phyloP scores from a whole-genome alignment of 208 protist genomes.

The Herpetomonas samuelpessoai region DNA sequence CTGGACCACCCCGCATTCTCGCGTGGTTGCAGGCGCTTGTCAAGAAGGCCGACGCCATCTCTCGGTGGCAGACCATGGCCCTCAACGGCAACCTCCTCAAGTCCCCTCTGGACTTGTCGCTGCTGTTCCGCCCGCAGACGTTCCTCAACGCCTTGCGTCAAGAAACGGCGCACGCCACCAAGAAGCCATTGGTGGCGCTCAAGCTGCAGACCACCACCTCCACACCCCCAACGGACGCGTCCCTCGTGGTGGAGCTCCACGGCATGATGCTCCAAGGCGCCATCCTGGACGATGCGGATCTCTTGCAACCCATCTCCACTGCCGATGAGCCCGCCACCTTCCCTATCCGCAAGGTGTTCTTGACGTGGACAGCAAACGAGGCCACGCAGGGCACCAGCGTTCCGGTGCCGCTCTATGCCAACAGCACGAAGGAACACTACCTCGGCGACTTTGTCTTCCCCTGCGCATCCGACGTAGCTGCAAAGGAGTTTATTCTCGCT shows the following conservation, averaged over 20 bases:
- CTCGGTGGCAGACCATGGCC: conserved; percentile 55
- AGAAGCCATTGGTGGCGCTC: conserved; percentile 81
- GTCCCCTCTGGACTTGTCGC: conserved; percentile 66
- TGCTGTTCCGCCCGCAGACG: conserved; percentile 91
- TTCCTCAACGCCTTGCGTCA: conserved; percentile 96
- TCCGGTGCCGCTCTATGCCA: conserved; percentile 84
- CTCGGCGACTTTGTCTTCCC: conserved; percentile 86
- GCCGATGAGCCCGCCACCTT: conserved; percentile 83
- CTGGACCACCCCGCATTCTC: conserved; percentile 64
- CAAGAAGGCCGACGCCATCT: conserved; percentile 66
- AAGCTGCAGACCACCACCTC: conserved; percentile 53
- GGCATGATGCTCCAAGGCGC: conserved; percentile 88
- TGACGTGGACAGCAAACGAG: conserved; percentile 58
- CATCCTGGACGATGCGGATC: conserved; percentile 59
- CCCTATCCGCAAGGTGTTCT: conserved; percentile 65
- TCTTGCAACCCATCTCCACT: conserved; percentile 69
- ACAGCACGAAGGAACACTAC: conserved; percentile 75
- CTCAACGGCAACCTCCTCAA: conserved; percentile 66
- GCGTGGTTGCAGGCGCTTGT: conserved; percentile 91
- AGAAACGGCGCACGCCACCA: conserved; percentile 84
- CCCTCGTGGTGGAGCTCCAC: conserved; percentile 53
- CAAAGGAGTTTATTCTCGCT: conserved; percentile 80
- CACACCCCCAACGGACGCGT: conserved; percentile 41
- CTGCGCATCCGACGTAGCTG: conserved; percentile 55
- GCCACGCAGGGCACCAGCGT: conserved; percentile 23